A percentile compares a stretch with the other conserved stretches of the same genome.
phyloP scores from a whole-genome alignment of 805 yeast genomes.

The Hanseniaspora nectarophila region DNA sequence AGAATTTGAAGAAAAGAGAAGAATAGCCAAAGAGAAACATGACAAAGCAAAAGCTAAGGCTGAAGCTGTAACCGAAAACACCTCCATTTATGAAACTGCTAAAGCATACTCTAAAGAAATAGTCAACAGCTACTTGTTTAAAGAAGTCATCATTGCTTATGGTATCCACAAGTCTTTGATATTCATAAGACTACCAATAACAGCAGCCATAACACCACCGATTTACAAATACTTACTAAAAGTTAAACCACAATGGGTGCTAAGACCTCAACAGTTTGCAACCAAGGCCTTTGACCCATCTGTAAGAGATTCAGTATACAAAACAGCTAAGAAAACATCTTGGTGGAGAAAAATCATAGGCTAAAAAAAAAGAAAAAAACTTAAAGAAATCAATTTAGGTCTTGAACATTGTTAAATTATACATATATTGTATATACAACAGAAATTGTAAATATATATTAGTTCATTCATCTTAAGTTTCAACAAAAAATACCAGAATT shows the following conservation, averaged over 20 bases:
- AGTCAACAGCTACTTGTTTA: conserved; percentile 37
- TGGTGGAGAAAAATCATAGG: conserved; percentile 28
- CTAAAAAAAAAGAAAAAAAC: conserved; percentile 15
- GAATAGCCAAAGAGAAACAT: conserved; percentile 22
- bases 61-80: neutral
- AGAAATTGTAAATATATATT: neutral
- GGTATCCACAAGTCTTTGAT: conserved; percentile 83
- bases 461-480: no score
- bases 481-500: no score
- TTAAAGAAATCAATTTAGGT: neutral
- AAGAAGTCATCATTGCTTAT: conserved; percentile 83
- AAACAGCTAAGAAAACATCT: conserved; percentile 28
- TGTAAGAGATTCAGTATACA: conserved; percentile 27
- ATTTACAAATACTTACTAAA: conserved; percentile 52
- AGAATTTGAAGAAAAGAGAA: conserved; percentile 28
- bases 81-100: neutral
- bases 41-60: conserved; percentile 16
- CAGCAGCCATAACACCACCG: conserved; percentile 84
- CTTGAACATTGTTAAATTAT: no score
- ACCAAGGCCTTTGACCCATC: conserved; percentile 34
- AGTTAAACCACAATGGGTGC: conserved; percentile 55
- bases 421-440: neutral
- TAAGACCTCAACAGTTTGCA: conserved; percentile 37
- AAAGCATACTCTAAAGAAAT: neutral
- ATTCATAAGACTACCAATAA: conserved; percentile 71